A percentile compares a stretch with the other conserved stretches of the same genome.
Conservation (phyloP, 805 yeast genomes). For the Suhomyces emberorum region DNA sequence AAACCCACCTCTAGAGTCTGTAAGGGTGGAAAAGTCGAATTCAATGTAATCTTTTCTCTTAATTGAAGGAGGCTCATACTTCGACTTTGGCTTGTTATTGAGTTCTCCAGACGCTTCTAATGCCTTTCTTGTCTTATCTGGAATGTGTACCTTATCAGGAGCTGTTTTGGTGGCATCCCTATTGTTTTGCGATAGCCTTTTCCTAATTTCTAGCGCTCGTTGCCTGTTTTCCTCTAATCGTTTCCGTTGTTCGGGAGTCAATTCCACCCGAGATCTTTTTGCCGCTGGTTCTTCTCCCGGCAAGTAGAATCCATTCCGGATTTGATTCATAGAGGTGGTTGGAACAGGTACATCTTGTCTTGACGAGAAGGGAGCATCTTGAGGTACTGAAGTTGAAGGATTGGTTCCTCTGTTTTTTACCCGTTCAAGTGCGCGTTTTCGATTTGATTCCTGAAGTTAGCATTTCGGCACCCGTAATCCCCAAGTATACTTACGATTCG, state of each 20-base stretch:
- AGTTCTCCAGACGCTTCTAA: background rate
- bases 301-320: slow-evolving; percentile 4
- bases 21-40: slow-evolving; percentile 87
- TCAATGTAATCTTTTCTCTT: slow-evolving; percentile 69
- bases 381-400: background rate
- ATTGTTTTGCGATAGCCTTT: slow-evolving; percentile 29
- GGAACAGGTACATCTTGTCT: background rate
- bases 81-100: background rate
- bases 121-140: background rate
- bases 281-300: slow-evolving; percentile 3
- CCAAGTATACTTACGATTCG: slow-evolving; percentile 31
- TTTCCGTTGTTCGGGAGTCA: slow-evolving; percentile 49
- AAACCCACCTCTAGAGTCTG: slow-evolving; percentile 85
- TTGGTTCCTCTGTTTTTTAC: slow-evolving; percentile 31
- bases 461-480: background rate
- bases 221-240: slow-evolving; percentile 52
- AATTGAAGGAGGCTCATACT: slow-evolving; percentile 36
- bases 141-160: background rate
- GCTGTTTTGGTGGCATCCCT: slow-evolving; percentile 31
- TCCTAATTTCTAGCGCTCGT: slow-evolving; percentile 47
- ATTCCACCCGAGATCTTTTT: slow-evolving; percentile 24
- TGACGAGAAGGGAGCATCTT: background rate
- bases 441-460: slow-evolving; percentile 54
- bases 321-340: slow-evolving; percentile 4
- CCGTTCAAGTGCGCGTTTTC: slow-evolving; percentile 59